These are phyloP conservation scores for Fusarium concolor DNA, from an alignment of 2,329 filamentous ascomycete genomes.

Conservation along the genomic window DNA sequence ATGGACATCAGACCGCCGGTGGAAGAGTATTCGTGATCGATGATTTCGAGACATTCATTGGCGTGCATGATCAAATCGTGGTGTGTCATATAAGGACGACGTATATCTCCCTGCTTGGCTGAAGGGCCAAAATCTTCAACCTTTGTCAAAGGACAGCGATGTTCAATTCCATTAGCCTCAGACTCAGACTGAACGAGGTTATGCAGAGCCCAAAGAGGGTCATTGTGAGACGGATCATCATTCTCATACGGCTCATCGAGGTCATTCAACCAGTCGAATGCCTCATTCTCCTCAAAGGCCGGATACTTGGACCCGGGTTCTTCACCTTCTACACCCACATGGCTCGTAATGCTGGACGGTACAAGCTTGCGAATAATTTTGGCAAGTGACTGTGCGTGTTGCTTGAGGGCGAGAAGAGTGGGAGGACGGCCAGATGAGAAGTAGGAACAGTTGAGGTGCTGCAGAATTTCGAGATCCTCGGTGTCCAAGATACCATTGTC, in stretches of 20 bases:
- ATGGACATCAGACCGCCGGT: slow-evolving; percentile 68
- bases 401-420: slow-evolving; percentile 68
- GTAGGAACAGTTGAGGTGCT: slow-evolving; percentile 68
- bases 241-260: slow-evolving; percentile 62
- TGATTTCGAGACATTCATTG: slow-evolving; percentile 68
- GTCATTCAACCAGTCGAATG: slow-evolving; percentile 69
- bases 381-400: slow-evolving; percentile 68
- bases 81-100: slow-evolving; percentile 59
- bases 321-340: slow-evolving; percentile 21
- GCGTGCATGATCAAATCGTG: slow-evolving; percentile 66
- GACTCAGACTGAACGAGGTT: slow-evolving; percentile 59
- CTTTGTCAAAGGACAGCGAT: slow-evolving; percentile 60
- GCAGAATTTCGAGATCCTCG: slow-evolving; percentile 43
- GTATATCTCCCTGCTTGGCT: slow-evolving; percentile 29
- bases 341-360: slow-evolving; percentile 50
- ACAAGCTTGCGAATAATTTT: slow-evolving; percentile 63
- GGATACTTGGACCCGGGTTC: slow-evolving; percentile 45
- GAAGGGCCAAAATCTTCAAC: slow-evolving; percentile 36
- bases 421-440: slow-evolving; percentile 66
- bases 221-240: slow-evolving; percentile 59
- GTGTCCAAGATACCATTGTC: slow-evolving; percentile 37
- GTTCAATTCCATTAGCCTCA: slow-evolving; percentile 56
- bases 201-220: slow-evolving; percentile 58
- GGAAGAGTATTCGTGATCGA: slow-evolving; percentile 68
- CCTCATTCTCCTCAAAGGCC: slow-evolving; percentile 57